phyloP scores from a whole-genome alignment of 1,284 basidiomycete genomes.

The Melampsora larici-populina region DNA sequence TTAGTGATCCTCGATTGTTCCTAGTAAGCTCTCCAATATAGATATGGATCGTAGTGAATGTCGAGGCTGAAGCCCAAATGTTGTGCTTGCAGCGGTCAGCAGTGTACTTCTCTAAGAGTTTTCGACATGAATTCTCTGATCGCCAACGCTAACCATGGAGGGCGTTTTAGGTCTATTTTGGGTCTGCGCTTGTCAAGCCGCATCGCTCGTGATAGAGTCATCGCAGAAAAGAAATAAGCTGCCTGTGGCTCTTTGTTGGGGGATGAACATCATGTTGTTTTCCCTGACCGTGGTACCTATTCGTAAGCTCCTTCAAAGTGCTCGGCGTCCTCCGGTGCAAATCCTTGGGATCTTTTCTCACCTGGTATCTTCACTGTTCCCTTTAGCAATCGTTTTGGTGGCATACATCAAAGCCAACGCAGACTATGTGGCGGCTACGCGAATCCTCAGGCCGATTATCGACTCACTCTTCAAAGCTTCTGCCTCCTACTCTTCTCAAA shows the following conservation, averaged over 20 bases:
- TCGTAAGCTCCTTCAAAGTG: background rate
- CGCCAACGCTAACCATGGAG: background rate
- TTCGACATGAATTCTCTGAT: background rate
- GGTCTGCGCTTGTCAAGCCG: background rate
- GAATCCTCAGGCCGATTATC: background rate
- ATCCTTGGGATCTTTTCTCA: no score
- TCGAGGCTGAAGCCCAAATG: background rate
- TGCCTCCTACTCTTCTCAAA: background rate
- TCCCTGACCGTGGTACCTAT: background rate
- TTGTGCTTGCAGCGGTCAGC: background rate
- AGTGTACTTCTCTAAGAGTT: background rate
- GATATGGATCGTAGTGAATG: background rate
- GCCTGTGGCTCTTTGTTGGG: background rate
- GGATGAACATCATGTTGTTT: background rate
- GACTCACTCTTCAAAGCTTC: background rate
- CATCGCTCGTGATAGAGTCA: background rate
- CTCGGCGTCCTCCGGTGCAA: no score
- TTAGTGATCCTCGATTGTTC: background rate
- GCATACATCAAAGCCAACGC: constrained; percentile 3
- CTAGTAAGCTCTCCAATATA: background rate
- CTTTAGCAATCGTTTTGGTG: background rate
- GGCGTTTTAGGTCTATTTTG: background rate
- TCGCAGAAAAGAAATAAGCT: background rate
- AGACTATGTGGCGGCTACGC: background rate
- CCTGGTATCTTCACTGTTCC: background rate